Evolutionary conservation across 495 filamentous ascomycete species (phyloP).

Genomic region (Daldinia grandis): DNA sequence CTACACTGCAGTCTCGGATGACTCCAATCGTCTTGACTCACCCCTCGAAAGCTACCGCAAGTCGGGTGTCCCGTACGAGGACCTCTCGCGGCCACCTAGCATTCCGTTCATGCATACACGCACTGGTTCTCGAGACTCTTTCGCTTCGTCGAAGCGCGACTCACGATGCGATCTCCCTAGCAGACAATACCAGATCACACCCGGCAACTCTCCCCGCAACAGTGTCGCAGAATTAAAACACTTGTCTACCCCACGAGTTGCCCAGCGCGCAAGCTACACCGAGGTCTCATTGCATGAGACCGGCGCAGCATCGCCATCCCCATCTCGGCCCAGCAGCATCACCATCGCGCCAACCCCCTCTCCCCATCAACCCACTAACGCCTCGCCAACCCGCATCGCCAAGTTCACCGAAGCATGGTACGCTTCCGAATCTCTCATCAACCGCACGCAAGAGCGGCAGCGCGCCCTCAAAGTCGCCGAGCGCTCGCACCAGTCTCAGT

Average conservation of each 20-base stretch:
- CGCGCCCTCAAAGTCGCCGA: slow-evolving; percentile 47
- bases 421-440: slow-evolving; percentile 59
- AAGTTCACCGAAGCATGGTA: slow-evolving; percentile 71
- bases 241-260: slow-evolving; percentile 46
- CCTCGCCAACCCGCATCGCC: slow-evolving; percentile 60
- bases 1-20: slow-evolving; percentile 60
- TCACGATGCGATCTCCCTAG: slow-evolving; percentile 61
- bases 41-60: slow-evolving; percentile 57
- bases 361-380: slow-evolving; percentile 51
- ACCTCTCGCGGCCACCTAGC: slow-evolving; percentile 65
- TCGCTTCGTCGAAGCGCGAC: slow-evolving; percentile 56
- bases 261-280: slow-evolving; percentile 49
- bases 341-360: slow-evolving; percentile 34
- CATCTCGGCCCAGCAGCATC: slow-evolving; percentile 44
- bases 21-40: slow-evolving; percentile 59
- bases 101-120: slow-evolving; percentile 83
- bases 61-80: slow-evolving; percentile 61
- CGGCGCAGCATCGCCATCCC: slow-evolving; percentile 44
- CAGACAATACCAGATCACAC: slow-evolving; percentile 59
- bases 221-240: slow-evolving; percentile 54
- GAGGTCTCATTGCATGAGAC: slow-evolving; percentile 51
- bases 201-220: slow-evolving; percentile 56
- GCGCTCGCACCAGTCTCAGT: slow-evolving; percentile 48
- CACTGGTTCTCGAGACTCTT: slow-evolving; percentile 62
- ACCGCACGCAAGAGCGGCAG: slow-evolving; percentile 60